These are phyloP conservation scores for Phalaenopsis aphrodite DNA, from an alignment of 106 monocot genomes.

Conservation along the genomic window DNA sequence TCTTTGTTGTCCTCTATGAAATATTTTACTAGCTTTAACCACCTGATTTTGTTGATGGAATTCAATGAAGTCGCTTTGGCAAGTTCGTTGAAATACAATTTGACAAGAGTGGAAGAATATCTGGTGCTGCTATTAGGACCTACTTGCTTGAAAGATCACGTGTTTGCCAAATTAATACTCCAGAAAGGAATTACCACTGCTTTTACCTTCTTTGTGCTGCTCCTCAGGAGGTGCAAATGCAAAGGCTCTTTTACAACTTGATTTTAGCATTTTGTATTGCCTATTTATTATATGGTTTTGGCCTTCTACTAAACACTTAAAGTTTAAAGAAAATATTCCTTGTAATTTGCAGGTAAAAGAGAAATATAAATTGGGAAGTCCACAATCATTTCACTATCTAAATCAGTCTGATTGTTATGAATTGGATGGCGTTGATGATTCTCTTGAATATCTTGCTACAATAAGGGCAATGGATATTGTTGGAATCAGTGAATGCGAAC, in stretches of 20 bases:
- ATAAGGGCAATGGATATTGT: conserved; percentile 69
- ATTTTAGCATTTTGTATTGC: background rate
- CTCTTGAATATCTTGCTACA: conserved; percentile 57
- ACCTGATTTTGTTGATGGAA: conserved; percentile 11
- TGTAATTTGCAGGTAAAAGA: conserved; percentile 29
- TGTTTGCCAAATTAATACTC: conserved; percentile 53
- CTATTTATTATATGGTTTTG: background rate
- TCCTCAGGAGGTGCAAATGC: conserved; percentile 35
- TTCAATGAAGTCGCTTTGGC: conserved; percentile 45
- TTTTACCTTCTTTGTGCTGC: conserved; percentile 59
- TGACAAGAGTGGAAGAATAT: conserved; percentile 53
- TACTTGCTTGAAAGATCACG: conserved; percentile 60
- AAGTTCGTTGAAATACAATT: conserved; percentile 77
- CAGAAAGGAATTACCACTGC: conserved; percentile 61
- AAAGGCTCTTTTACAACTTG: background rate
- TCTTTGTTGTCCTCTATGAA: background rate
- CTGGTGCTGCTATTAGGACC: conserved; percentile 60
- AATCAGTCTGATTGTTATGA: conserved; percentile 58
- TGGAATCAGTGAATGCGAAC: conserved; percentile 55
- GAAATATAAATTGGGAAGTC: conserved; percentile 36
- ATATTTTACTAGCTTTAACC: background rate
- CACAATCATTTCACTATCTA: conserved; percentile 52
- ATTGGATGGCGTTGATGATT: conserved; percentile 50
- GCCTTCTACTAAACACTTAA: background rate
- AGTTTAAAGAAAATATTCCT: background rate